phyloP scores from a whole-genome alignment of 164 flowering plant species.

The Piper betle region DNA sequence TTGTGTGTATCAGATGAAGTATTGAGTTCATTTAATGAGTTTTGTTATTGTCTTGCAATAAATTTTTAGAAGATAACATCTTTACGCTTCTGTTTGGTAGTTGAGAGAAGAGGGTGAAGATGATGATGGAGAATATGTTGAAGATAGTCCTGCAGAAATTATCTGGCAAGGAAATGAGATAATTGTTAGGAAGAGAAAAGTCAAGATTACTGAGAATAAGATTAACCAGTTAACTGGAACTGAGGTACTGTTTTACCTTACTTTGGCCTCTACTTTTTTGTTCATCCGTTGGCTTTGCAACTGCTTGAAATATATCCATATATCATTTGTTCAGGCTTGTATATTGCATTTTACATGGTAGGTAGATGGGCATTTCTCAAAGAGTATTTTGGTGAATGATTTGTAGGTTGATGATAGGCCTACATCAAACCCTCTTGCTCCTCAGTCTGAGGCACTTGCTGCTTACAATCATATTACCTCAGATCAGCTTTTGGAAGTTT shows the following conservation, averaged over 20 bases:
- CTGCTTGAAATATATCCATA: background rate
- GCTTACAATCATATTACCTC: constrained; percentile 29
- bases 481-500: constrained; percentile 45
- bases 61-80: background rate
- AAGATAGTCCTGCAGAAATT: constrained; percentile 91
- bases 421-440: constrained; percentile 94
- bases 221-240: constrained; percentile 8
- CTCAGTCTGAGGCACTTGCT: constrained; percentile 67
- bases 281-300: background rate
- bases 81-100: constrained; percentile 5
- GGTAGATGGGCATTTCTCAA: too few relatives aligned
- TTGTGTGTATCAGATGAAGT: background rate
- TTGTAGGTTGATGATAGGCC: constrained; percentile 68
- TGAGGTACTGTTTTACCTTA: constrained; percentile 32
- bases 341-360: background rate
- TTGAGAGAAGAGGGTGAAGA: constrained; percentile 31
- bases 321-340: background rate
- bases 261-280: background rate
- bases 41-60: background rate
- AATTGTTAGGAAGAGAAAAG: constrained; percentile 74
- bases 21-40: background rate
- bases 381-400: background rate
- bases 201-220: constrained; percentile 50
- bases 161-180: constrained; percentile 99
- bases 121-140: constrained; percentile 65